Base-by-base conservation (phyloP, 495 filamentous ascomycete genomes). In the Cryomyces antarcticus region DNA sequence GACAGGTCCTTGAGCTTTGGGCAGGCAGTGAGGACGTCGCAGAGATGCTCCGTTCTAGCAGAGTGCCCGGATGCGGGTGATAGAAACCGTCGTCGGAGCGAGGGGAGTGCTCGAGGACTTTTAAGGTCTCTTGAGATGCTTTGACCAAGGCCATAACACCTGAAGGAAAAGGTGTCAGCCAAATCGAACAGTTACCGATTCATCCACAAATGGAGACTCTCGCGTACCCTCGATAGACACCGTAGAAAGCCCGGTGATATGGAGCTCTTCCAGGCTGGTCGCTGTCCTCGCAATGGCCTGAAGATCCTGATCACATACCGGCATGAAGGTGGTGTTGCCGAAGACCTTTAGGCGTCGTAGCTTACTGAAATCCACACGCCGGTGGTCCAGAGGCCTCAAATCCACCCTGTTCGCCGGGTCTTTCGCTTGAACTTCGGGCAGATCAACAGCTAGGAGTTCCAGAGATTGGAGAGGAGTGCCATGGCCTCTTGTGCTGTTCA, bases 41-140 rank as follows among this genome's bases (percentile, higher is more conserved):
- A 72, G 28, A 71, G 53, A 43, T 67, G 62, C 39, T 59, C 52
- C 28, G 55, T 56, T 13, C 52, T 52, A 24, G 41, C 6, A 56
- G 52, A 34, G 54, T 55, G 29, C 58, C 59, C 0, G 58, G 59
- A 46, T 62, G 53, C 27, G 62, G 61, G 45, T 69, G 65, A 45
- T 60, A 59, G 52, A 70, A 70, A 33, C 66, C 68, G 41, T 63
- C 62, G 37, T 61, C 55, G 0, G 65, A 62, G 1, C 67, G 61
- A 13, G 69, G 69, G 17, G 63, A 64, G 46, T 70, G 66, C 46
- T 72, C 68, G n/a, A 72, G 54, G 33, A 69, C 61, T 28, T 62
- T 61, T 28, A 72, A 54, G 1, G 69, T 67, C 4, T 52, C 42
- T 7, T 52, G 48, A 1, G 69, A 70, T 7, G 69, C 57, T 30